Evolutionary conservation across 2,329 filamentous ascomycete genomes (phyloP).

Genomic region (Aspergillus fijiensis): DNA sequence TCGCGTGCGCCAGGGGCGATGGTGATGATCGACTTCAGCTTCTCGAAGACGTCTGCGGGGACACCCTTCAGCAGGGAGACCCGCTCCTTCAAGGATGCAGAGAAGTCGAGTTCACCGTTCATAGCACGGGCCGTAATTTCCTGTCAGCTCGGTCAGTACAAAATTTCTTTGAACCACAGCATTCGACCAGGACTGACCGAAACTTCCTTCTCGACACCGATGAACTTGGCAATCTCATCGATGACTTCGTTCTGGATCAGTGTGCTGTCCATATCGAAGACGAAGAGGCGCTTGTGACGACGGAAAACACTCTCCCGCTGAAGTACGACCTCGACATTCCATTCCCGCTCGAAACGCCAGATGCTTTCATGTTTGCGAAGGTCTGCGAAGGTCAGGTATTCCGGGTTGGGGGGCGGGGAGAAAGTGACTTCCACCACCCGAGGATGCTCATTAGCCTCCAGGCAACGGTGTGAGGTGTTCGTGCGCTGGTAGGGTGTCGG

Average conservation of each 20-base stretch:
- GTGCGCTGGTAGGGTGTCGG: conserved; percentile 51
- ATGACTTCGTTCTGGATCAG: conserved; percentile 97
- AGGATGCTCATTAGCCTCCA: conserved; percentile 50
- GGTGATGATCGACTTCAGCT: conserved; percentile 71
- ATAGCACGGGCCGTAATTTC: conserved; percentile 91
- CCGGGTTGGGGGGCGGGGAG: conserved; percentile 49
- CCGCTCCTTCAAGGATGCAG: conserved; percentile 75
- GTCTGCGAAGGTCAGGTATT: conserved; percentile 59
- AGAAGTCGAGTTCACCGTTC: conserved; percentile 93
- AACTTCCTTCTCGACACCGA: conserved; percentile 79
- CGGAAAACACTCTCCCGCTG: conserved; percentile 73
- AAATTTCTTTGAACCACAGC: not conserved
- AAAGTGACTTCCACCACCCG: conserved; percentile 55
- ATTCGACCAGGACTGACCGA: conserved; percentile 50
- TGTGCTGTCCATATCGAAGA: conserved; percentile 99
- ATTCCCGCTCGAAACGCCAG: conserved; percentile 81
- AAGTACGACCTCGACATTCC: conserved; percentile 82
- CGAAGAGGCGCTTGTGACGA: conserved; percentile 78
- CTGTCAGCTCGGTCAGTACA: conserved; percentile 27
- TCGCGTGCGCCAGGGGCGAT: conserved; percentile 78
- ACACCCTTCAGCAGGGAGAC: conserved; percentile 80
- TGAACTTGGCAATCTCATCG: conserved; percentile 83
- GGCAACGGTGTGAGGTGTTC: conserved; percentile 48
- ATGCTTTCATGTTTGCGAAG: conserved; percentile 78
- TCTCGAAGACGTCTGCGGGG: conserved; percentile 73